Conservation (phyloP, 2,329 filamentous ascomycete species). For the Aspergillus sp. region DNA sequence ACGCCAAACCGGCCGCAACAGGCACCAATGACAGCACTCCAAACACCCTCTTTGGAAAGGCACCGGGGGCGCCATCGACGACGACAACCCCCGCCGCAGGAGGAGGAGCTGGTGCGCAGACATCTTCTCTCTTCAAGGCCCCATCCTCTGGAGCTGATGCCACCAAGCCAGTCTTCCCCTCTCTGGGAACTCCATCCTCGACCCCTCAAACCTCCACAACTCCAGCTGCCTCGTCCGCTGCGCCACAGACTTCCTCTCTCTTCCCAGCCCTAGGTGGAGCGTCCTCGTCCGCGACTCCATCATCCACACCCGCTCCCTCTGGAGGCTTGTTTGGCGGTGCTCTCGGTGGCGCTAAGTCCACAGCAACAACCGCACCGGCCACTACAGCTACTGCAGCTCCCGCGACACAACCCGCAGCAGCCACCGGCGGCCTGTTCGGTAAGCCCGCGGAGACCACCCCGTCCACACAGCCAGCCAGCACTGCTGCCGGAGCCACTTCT, state of each 20-base stretch:
- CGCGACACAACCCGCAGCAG: conserved; percentile 23
- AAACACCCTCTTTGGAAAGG: conserved; percentile 32
- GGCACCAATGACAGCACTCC: conserved; percentile 23
- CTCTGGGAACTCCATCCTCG: conserved; percentile 23
- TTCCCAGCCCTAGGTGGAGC: conserved; percentile 33
- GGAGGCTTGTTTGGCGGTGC: conserved; percentile 30
- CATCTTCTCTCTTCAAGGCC: conserved; percentile 32
- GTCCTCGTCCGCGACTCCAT: conserved; percentile 33
- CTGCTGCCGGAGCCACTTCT: conserved; percentile 20
- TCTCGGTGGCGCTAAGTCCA: conserved; percentile 31
- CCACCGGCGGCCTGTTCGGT: conserved; percentile 26
- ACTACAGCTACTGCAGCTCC: conserved; percentile 19
- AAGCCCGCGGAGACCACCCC: conserved; percentile 29
- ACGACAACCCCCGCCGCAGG: background rate
- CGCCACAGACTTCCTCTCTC: conserved; percentile 34
- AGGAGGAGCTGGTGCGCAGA: conserved; percentile 12
- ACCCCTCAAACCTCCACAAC: conserved; percentile 26
- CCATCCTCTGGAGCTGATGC: conserved; percentile 28
- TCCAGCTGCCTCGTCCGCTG: conserved; percentile 31
- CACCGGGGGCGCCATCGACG: background rate
- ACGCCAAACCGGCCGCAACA: conserved; percentile 32
- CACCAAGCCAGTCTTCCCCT: conserved; percentile 30
- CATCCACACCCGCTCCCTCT: conserved; percentile 31
- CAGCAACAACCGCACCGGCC: conserved; percentile 18
- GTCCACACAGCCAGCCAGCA: conserved; percentile 24